Evolutionary conservation across 371 early-diverging fungal genomes (phyloP).

Genomic region (Haplosporangium sp.): DNA sequence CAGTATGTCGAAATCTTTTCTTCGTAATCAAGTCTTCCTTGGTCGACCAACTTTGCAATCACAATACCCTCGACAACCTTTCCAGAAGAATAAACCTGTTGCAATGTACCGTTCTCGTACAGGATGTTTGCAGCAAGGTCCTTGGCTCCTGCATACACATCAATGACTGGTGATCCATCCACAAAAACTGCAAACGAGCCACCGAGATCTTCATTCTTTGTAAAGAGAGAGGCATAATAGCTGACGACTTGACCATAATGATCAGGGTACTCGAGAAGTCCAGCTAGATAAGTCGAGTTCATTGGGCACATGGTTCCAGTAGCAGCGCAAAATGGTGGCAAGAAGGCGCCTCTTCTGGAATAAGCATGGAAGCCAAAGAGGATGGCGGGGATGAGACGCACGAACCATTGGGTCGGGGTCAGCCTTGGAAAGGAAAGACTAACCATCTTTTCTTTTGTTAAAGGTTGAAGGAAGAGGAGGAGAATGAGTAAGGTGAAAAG

Average conservation of each 20-base stretch:
- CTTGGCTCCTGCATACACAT: slow-evolving; percentile 75
- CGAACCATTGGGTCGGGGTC: slow-evolving; percentile 19
- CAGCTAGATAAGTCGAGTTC: slow-evolving; percentile 17
- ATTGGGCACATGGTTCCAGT: slow-evolving; percentile 26
- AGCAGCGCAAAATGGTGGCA: slow-evolving; percentile 22
- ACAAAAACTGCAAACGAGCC: slow-evolving; percentile 66
- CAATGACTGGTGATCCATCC: slow-evolving; percentile 68
- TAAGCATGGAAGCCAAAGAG: slow-evolving; percentile 20
- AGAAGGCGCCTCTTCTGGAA: slow-evolving; percentile 34
- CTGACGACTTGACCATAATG: slow-evolving; percentile 48
- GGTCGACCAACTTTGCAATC: slow-evolving; percentile 71
- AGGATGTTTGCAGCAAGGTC: slow-evolving; percentile 54
- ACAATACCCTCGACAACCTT: slow-evolving; percentile 73
- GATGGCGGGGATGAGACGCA: slow-evolving; percentile 41
- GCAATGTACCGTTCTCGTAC: slow-evolving; percentile 69
- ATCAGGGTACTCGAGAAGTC: slow-evolving; percentile 39
- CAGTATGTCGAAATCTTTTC: slow-evolving; percentile 71
- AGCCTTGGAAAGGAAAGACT: slow-evolving; percentile 25
- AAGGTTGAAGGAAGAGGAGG: neutral
- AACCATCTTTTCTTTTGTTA: neutral
- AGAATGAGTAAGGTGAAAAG: neutral
- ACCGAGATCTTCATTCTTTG: slow-evolving; percentile 62
- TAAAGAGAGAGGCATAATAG: slow-evolving; percentile 55
- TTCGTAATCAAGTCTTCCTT: slow-evolving; percentile 67
- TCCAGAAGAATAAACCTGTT: slow-evolving; percentile 75